Evolutionary conservation across 371 early-diverging fungal genomes (phyloP), one percentile per base, ranked within the genome.

Genomic region (Mucor mucedo): DNA sequence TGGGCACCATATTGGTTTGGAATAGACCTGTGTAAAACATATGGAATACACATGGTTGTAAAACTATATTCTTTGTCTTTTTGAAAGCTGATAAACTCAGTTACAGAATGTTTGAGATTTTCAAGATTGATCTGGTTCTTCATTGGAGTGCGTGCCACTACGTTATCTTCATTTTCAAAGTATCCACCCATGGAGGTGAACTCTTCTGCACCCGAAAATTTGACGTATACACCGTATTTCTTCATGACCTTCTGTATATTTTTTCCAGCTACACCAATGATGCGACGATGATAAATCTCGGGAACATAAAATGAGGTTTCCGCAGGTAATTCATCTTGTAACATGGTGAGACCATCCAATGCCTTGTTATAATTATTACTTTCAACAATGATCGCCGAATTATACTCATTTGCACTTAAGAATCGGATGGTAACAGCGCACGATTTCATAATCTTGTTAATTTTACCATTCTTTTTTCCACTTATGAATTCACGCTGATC

Each of bases 181-280:
- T 91, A 91, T 0, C 93, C 94, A 3, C 93, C 93, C 7, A 91
- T 67, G 2, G 80, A 76, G 6, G 87, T 84, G 64, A 86, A 91
- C 64, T 94, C 94, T 60, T 93, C 92, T 0, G 89, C 85, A 54
- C 89, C 92, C 40, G 88, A 88, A 71, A 96, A 96, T 72, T 96
- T 97, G 60, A 97, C 94, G 66, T 94, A 96, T 2, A 97, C 96
- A 21, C 95, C 95, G 62, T 89, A 93, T 66, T 93, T 91, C 62
- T 95, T 97, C 97, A 97, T 97, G 69, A 95, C 93, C 50, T 89
- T 82, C 67, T 96, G 95, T 50, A 97, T 96, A 75, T 94, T 93
- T 71, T 94, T 95, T 66, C 97, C 97, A 3, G 93, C 94, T 27
- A 91, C 92, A 32, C 97, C 97, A 64, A 97, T 97, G 62, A 97